A percentile compares a stretch with the other conserved stretches of the same genome.
These are phyloP conservation scores for Mucor velutinosus DNA, from an alignment of 371 early-diverging fungal species.

Conservation along the genomic window DNA sequence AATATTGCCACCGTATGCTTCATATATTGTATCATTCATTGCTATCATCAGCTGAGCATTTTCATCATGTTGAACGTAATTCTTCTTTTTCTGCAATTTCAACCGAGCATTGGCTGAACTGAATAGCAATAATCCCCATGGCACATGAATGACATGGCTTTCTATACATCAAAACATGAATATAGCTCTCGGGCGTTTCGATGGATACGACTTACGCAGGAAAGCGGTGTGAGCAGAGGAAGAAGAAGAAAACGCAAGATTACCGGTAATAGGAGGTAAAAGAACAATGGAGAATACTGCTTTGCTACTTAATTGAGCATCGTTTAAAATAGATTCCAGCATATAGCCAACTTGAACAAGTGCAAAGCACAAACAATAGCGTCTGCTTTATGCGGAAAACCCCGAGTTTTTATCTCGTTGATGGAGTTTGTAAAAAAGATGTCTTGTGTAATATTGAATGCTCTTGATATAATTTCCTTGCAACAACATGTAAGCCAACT, in stretches of 20 bases:
- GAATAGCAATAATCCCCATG: conserved; percentile 7
- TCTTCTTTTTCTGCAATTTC: conserved; percentile 3
- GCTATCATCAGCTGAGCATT: conserved; percentile 4
- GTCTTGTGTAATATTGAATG: conserved; percentile 1
- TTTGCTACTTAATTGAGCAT: conserved; percentile 14
- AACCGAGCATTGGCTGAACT: not conserved
- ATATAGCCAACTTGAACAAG: not conserved
- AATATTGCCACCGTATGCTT: conserved; percentile 4
- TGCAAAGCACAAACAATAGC: not conserved
- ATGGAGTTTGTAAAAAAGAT: not conserved
- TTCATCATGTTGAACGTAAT: not conserved
- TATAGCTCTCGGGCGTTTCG: not conserved
- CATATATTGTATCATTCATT: not conserved
- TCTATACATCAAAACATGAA: conserved; percentile 17
- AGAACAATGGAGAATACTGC: conserved; percentile 22
- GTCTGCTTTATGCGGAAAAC: not conserved
- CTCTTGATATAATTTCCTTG: not conserved
- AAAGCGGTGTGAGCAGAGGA: not conserved
- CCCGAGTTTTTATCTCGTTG: not conserved
- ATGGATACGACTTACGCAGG: conserved; percentile 24
- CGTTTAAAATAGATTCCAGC: conserved; percentile 15
- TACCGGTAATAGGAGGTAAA: conserved; percentile 24
- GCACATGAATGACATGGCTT: conserved; percentile 28
- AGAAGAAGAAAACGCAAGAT: not conserved
- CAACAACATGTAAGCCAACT: conserved; percentile 2